Percentiles rank a stretch among this genome's conserved stretches.
Evolutionary conservation across 2,329 filamentous ascomycete species (phyloP).

Genomic region (Meredithiella fracta): DNA sequence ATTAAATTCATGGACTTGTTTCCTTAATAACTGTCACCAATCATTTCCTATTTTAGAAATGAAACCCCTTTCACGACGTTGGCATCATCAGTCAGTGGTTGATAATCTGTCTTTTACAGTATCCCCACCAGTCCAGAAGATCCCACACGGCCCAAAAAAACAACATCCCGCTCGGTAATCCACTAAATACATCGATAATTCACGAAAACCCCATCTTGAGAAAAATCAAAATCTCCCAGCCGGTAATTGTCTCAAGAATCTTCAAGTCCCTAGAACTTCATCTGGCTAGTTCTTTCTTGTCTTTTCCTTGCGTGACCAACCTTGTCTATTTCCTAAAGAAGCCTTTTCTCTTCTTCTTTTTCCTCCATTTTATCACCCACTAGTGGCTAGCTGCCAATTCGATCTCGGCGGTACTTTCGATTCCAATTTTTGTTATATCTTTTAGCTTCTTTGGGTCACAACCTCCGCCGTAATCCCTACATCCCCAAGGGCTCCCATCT

Average conservation of each 20-base stretch:
- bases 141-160: too few relatives aligned
- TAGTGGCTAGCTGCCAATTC: background rate
- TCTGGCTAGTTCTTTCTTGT: background rate
- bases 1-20: too few relatives aligned
- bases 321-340: background rate
- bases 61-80: background rate
- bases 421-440: too few relatives aligned
- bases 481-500: background rate
- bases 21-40: background rate
- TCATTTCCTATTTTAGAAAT: background rate
- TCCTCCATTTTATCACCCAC: background rate
- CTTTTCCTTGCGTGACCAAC: too few relatives aligned
- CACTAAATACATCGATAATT: too few relatives aligned
- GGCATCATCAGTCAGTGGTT: background rate
- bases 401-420: background rate
- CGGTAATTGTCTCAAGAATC: background rate
- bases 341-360: background rate
- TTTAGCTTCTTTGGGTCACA: background rate
- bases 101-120: background rate
- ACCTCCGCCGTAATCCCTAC: background rate
- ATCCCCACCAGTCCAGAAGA: too few relatives aligned
- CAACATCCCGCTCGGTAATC: too few relatives aligned
- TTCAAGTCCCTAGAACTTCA: background rate
- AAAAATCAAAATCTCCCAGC: background rate
- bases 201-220: too few relatives aligned